Evolutionary conservation across 495 filamentous ascomycete genomes (phyloP).

Genomic region (Entonaema liquescens): DNA sequence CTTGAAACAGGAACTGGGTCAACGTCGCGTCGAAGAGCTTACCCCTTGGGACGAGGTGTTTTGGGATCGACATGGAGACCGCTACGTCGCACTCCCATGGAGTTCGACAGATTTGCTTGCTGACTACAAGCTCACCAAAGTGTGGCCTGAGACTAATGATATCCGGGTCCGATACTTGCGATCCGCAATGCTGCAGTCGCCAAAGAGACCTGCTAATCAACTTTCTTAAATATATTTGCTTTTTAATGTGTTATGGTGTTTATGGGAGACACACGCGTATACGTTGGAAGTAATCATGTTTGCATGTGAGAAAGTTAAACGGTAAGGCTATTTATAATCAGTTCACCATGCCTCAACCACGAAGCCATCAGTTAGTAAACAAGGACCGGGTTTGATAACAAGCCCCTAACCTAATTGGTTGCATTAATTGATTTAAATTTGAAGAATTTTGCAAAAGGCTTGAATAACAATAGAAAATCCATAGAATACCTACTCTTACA

Average conservation of each 20-base stretch:
- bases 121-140: conserved; percentile 25
- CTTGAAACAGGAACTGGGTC: conserved; percentile 10
- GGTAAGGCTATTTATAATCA: not conserved
- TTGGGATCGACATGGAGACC: conserved; percentile 43
- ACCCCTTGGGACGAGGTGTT: conserved; percentile 20
- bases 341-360: not conserved
- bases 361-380: not conserved
- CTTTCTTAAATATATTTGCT: not conserved
- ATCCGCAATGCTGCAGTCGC: conserved; percentile 31
- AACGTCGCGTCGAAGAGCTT: conserved; percentile 22
- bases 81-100: conserved; percentile 32
- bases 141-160: conserved; percentile 36
- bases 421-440: too few species aligned
- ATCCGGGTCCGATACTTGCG: conserved; percentile 29
- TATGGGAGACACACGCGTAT: not conserved
- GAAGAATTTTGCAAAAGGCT: too few species aligned
- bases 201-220: conserved; percentile 21
- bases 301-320: not conserved
- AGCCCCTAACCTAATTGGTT: too few species aligned
- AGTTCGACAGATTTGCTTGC: not conserved
- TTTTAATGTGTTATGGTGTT: not conserved
- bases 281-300: not conserved
- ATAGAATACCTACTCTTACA: not conserved
- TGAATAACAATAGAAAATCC: not conserved
- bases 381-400: not conserved